Percentiles rank a stretch among this genome's conserved stretches.
phyloP scores from a whole-genome alignment of 2,329 filamentous ascomycete genomes.

The Ophiobolus disseminans region DNA sequence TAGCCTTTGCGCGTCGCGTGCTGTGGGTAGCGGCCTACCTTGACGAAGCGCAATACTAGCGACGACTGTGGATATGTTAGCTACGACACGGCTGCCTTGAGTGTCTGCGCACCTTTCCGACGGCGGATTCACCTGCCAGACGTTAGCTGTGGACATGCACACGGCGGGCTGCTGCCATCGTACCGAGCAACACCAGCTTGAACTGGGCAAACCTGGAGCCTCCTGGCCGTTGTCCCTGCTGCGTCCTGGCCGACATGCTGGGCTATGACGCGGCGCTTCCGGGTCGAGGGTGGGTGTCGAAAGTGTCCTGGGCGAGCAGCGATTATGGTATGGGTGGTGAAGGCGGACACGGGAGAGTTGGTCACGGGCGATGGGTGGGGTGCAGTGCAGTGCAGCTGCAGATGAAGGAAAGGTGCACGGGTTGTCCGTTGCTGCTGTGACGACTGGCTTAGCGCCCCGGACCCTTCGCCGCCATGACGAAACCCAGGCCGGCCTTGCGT shows the following conservation, averaged over 20 bases:
- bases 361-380: conserved; percentile 15
- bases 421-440: background rate
- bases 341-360: conserved; percentile 5
- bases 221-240: conserved; percentile 70
- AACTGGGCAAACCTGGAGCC: conserved; percentile 92
- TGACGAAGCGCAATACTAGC: conserved; percentile 96
- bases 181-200: conserved; percentile 96
- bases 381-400: conserved; percentile 11
- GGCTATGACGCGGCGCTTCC: conserved; percentile 33
- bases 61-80: conserved; percentile 74
- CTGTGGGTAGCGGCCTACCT: too few species aligned
- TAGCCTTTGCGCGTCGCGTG: too few species aligned
- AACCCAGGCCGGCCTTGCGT: background rate
- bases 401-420: conserved; percentile 6
- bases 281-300: conserved; percentile 14
- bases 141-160: conserved; percentile 24
- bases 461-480: conserved; percentile 2
- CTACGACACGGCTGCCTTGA: conserved; percentile 33
- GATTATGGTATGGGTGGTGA: conserved; percentile 1
- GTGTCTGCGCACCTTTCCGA: conserved; percentile 80
- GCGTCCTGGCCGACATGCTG: conserved; percentile 84
- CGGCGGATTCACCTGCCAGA: conserved; percentile 91
- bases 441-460: too few species aligned
- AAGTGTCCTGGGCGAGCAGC: background rate
- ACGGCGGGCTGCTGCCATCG: conserved; percentile 35